A percentile compares a stretch with the other conserved stretches of the same genome.
These are phyloP conservation scores for Paulownia fortunei DNA, from an alignment of 257 asterid genomes.

Conservation along the genomic window DNA sequence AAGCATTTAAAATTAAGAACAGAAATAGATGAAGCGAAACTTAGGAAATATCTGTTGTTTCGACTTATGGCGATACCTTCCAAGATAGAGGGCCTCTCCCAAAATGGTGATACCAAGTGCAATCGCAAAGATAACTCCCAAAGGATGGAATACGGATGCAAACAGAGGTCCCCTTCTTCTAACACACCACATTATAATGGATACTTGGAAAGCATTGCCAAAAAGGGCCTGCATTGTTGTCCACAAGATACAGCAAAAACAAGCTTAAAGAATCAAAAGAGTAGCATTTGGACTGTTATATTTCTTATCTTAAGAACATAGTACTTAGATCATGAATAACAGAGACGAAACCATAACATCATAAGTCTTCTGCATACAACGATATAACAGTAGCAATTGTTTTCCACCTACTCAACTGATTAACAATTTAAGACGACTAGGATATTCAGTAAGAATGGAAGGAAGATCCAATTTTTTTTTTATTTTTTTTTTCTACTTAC, in stretches of 20 bases:
- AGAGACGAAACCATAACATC: background rate
- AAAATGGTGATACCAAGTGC: conserved; percentile 48
- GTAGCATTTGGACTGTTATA: background rate
- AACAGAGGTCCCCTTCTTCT: conserved; percentile 70
- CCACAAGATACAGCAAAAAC: background rate
- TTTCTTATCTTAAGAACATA: background rate
- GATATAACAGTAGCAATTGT: background rate
- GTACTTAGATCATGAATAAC: background rate
- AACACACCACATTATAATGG: conserved; percentile 65
- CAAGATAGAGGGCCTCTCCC: conserved; percentile 68
- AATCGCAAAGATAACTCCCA: conserved; percentile 57
- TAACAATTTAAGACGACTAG: no score
- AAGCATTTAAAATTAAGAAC: background rate
- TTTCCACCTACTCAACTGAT: no score
- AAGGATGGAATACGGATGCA: conserved; percentile 68
- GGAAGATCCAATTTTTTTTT: no score
- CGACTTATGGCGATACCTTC: conserved; percentile 48
- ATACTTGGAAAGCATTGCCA: conserved; percentile 67
- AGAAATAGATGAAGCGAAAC: no score
- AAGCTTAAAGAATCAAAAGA: background rate
- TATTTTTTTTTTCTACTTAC: conserved; percentile 41
- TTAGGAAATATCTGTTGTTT: background rate
- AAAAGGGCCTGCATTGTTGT: conserved; percentile 50
- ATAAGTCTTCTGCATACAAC: background rate
- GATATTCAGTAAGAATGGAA: no score